These are phyloP conservation scores for Penicillium parvum DNA, from an alignment of 495 filamentous ascomycete species.

Conservation along the genomic window DNA sequence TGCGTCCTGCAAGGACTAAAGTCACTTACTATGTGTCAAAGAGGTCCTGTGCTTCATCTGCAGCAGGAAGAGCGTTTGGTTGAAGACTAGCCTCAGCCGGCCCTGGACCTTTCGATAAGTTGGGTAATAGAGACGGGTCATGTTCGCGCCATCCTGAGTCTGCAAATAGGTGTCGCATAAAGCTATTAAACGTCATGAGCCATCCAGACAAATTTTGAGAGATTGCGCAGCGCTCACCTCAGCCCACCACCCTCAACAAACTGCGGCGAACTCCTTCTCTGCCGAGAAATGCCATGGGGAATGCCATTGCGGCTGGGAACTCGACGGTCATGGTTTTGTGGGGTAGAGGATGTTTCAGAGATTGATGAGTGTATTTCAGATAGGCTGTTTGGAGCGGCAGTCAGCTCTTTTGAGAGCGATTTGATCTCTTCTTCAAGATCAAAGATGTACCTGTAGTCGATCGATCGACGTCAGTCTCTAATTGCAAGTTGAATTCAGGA, in stretches of 20 bases:
- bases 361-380: too few relatives aligned
- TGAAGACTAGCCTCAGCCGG: slow-evolving; percentile 15
- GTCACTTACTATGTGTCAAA: slow-evolving; percentile 28
- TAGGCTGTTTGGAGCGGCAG: background rate
- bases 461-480: too few relatives aligned
- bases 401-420: slow-evolving; percentile 4
- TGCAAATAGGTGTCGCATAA: slow-evolving; percentile 24
- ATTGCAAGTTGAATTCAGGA: background rate
- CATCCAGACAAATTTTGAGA: background rate
- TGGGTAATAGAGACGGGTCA: slow-evolving; percentile 21
- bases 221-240: slow-evolving; percentile 10
- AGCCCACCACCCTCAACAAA: slow-evolving; percentile 23
- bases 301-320: background rate
- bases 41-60: slow-evolving; percentile 9
- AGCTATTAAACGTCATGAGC: slow-evolving; percentile 6
- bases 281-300: too few relatives aligned
- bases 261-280: slow-evolving; percentile 11
- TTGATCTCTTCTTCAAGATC: slow-evolving; percentile 20
- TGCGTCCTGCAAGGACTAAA: too few relatives aligned
- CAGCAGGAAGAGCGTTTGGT: slow-evolving; percentile 15
- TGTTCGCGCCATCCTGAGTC: slow-evolving; percentile 25
- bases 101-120: slow-evolving; percentile 15
- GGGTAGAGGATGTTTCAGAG: too few relatives aligned
- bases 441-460: slow-evolving; percentile 24
- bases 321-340: background rate